Evolutionary conservation across 2,329 filamentous ascomycete species (phyloP).

Genomic region (Graphilbum fragrans): DNA sequence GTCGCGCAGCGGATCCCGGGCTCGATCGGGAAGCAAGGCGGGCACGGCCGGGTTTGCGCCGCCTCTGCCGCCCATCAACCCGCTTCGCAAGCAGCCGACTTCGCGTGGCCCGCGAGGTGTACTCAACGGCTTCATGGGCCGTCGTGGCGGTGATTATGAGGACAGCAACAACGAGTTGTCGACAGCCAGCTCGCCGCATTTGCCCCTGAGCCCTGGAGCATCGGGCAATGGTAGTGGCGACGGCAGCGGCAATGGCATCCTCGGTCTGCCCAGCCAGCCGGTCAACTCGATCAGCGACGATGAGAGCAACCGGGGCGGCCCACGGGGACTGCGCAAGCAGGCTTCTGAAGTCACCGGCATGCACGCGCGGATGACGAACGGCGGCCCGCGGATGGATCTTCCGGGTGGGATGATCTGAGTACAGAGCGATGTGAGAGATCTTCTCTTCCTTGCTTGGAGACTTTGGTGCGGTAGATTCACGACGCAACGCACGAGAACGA

Average conservation of each 20-base stretch:
- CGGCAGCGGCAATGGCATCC: neutral
- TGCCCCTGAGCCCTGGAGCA: slow-evolving; percentile 13
- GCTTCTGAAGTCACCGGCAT: slow-evolving; percentile 24
- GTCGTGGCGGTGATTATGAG: slow-evolving; percentile 19
- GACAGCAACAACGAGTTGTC: slow-evolving; percentile 10
- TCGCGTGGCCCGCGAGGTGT: slow-evolving; percentile 24
- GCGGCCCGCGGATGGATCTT: slow-evolving; percentile 14
- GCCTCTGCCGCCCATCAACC: slow-evolving; percentile 47
- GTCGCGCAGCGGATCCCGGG: slow-evolving; percentile 25
- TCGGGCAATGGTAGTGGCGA: slow-evolving; percentile 4
- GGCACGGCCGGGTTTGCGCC: slow-evolving; percentile 22
- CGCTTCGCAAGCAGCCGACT: slow-evolving; percentile 31
- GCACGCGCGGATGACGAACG: slow-evolving; percentile 7
- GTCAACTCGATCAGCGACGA: slow-evolving; percentile 22
- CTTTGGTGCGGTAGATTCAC: too few relatives aligned
- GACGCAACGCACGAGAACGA: too few relatives aligned
- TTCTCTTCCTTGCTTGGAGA: neutral
- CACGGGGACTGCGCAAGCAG: slow-evolving; percentile 29
- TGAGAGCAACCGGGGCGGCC: slow-evolving; percentile 23
- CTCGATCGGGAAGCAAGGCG: slow-evolving; percentile 24
- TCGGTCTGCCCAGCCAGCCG: slow-evolving; percentile 10
- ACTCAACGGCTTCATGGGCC: slow-evolving; percentile 22
- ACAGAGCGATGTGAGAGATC: neutral
- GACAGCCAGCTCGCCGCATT: slow-evolving; percentile 17
- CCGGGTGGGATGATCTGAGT: slow-evolving; percentile 22